A percentile compares a stretch with the other conserved stretches of the same genome.
Evolutionary conservation across 495 filamentous ascomycete genomes (phyloP).

Genomic region (Coniosporium apollinis): DNA sequence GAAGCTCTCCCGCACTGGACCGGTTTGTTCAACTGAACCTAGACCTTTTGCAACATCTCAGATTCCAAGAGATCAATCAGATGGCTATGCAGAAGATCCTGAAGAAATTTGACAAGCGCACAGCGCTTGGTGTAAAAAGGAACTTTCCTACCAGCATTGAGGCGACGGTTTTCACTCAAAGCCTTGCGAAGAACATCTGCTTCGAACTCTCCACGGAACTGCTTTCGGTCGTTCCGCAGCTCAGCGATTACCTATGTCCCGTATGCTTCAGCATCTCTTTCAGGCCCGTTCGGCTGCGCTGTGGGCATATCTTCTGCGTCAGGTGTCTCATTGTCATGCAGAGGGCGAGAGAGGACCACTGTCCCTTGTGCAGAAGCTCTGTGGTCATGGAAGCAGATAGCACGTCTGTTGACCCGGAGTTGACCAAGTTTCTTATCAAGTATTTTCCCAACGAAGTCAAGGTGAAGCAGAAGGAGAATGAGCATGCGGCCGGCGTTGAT

Average conservation of each 20-base stretch:
- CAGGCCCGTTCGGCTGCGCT: constrained; percentile 48
- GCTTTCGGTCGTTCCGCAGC: constrained; percentile 46
- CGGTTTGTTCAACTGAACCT: constrained; percentile 49
- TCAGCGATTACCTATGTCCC: constrained; percentile 59
- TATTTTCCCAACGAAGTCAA: constrained; percentile 59
- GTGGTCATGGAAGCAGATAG: constrained; percentile 43
- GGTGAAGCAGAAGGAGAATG: constrained; percentile 42
- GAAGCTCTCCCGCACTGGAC: constrained; percentile 37
- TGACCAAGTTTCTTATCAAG: constrained; percentile 42
- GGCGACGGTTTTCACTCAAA: constrained; percentile 34
- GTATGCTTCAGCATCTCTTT: constrained; percentile 51
- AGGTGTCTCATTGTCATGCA: constrained; percentile 57
- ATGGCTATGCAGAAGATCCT: constrained; percentile 56
- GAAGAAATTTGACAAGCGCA: constrained; percentile 75
- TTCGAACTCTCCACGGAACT: constrained; percentile 46
- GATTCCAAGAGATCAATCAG: constrained; percentile 59
- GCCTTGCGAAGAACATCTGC: constrained; percentile 48
- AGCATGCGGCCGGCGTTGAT: constrained; percentile 34
- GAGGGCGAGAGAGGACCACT: constrained; percentile 35
- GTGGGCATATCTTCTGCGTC: constrained; percentile 54
- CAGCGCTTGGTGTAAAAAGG: constrained; percentile 40
- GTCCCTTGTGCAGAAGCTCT: constrained; percentile 49
- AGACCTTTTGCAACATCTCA: constrained; percentile 44
- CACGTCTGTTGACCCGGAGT: constrained; percentile 34
- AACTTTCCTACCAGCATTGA: constrained; percentile 35